Conservation (phyloP, 2,329 filamentous ascomycete species). For the Dactylellina leptospora region DNA sequence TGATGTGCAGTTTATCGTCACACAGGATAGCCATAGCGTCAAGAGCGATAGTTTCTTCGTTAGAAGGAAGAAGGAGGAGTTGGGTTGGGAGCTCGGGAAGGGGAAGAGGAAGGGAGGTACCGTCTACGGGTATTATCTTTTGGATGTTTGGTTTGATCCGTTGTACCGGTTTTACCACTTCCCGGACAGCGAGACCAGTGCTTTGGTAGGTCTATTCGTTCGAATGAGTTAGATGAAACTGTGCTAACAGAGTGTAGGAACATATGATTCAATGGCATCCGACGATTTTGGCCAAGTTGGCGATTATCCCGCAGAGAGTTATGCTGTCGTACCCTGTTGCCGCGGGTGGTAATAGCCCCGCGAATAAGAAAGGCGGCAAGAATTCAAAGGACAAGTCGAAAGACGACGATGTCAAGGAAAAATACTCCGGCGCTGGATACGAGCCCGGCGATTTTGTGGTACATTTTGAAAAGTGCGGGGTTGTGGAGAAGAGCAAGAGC, state of each 20-base stretch:
- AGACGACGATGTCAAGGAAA: slow-evolving; percentile 16
- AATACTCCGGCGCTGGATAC: slow-evolving; percentile 66
- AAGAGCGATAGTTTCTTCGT: slow-evolving; percentile 80
- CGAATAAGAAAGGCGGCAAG: slow-evolving; percentile 54
- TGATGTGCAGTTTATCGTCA: slow-evolving; percentile 81
- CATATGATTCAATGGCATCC: slow-evolving; percentile 96
- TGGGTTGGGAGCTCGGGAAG: slow-evolving; percentile 63
- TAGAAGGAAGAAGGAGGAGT: slow-evolving; percentile 80
- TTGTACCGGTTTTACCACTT: slow-evolving; percentile 92
- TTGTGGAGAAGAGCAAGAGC: slow-evolving; percentile 63
- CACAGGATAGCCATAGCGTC: slow-evolving; percentile 84
- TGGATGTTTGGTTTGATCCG: slow-evolving; percentile 96
- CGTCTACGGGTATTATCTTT: slow-evolving; percentile 63
- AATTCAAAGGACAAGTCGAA: slow-evolving; percentile 52
- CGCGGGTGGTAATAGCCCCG: slow-evolving; percentile 27
- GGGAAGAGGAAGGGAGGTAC: slow-evolving; percentile 25
- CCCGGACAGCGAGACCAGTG: slow-evolving; percentile 90
- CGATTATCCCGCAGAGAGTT: slow-evolving; percentile 83
- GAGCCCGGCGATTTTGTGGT: slow-evolving; percentile 85
- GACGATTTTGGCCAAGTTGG: slow-evolving; percentile 88
- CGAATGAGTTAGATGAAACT: slow-evolving; percentile 10
- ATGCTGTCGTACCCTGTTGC: slow-evolving; percentile 75
- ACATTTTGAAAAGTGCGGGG: slow-evolving; percentile 76
- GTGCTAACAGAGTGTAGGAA: slow-evolving; percentile 66
- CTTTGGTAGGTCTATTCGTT: slow-evolving; percentile 70